These are phyloP conservation scores for Toxoplasma gondii DNA, from an alignment of 169 alveolate genomes.

Conservation along the genomic window DNA sequence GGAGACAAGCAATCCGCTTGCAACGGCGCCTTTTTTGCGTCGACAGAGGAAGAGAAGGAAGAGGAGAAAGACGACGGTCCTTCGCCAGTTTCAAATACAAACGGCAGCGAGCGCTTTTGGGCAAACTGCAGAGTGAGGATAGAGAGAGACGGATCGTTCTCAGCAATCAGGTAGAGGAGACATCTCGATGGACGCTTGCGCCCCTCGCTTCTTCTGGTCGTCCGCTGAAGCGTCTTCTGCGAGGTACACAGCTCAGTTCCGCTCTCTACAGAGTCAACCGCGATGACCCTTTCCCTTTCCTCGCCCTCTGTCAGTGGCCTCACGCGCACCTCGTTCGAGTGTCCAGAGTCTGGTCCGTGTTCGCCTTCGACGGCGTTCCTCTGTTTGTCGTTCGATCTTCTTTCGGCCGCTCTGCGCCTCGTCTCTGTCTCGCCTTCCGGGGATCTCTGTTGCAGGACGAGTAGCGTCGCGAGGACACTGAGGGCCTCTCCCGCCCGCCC, in stretches of 20 bases:
- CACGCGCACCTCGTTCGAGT: not conserved
- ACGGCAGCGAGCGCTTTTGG: not conserved
- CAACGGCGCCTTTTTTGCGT: not conserved
- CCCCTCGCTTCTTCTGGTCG: not conserved
- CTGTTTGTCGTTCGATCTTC: not conserved
- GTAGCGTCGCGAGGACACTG: not conserved
- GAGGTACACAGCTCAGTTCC: no score
- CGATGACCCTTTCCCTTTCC: no score
- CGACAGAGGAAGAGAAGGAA: not conserved
- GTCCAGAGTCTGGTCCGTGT: not conserved
- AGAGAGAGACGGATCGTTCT: constrained; percentile 8
- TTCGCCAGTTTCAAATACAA: not conserved
- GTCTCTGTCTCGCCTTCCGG: not conserved
- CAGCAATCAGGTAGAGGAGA: not conserved
- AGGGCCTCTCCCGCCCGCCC: not conserved
- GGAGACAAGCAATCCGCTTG: not conserved
- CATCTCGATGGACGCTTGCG: not conserved
- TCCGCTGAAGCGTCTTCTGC: no score
- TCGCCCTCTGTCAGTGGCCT: no score
- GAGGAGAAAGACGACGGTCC: not conserved
- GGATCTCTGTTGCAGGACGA: not conserved
- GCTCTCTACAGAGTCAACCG: no score
- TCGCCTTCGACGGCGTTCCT: not conserved
- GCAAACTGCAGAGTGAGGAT: not conserved
- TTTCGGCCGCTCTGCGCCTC: not conserved